phyloP scores from a whole-genome alignment of 192 early-diverging fungal species.

The Coemansia sp. region DNA sequence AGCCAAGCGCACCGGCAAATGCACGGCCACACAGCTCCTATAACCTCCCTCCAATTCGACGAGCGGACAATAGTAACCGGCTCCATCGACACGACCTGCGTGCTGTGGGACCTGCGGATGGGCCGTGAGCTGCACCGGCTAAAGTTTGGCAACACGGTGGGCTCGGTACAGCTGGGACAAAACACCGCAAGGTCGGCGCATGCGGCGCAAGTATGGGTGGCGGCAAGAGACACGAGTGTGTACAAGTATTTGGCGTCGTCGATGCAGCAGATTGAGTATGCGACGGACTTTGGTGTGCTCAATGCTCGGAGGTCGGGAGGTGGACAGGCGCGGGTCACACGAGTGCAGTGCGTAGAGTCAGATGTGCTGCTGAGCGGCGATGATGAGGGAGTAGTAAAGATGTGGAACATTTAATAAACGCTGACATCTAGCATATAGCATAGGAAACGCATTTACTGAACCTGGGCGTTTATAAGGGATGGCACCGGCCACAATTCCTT shows the following conservation, averaged over 20 bases:
- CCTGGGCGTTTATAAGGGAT: too few species aligned
- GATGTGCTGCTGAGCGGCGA: slow-evolving; percentile 61
- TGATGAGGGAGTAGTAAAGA: slow-evolving; percentile 60
- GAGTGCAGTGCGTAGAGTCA: slow-evolving; percentile 12
- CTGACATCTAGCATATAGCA: too few species aligned
- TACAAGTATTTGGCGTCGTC: slow-evolving; percentile 62
- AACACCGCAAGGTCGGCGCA: slow-evolving; percentile 44
- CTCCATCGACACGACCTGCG: slow-evolving; percentile 62
- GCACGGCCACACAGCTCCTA: slow-evolving; percentile 61
- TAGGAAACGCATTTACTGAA: too few species aligned
- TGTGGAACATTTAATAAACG: slow-evolving; percentile 54
- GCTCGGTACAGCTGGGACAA: slow-evolving; percentile 22
- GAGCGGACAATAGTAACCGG: slow-evolving; percentile 71
- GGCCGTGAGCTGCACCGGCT: slow-evolving; percentile 62
- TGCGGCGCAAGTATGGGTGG: slow-evolving; percentile 57
- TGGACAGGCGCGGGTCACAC: neutral
- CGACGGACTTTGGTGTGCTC: slow-evolving; percentile 49
- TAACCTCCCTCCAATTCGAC: slow-evolving; percentile 67
- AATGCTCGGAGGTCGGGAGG: slow-evolving; percentile 8
- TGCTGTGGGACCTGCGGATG: slow-evolving; percentile 78
- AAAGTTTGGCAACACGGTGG: slow-evolving; percentile 56
- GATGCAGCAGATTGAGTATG: slow-evolving; percentile 60
- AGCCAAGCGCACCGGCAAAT: slow-evolving; percentile 72
- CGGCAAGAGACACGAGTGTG: slow-evolving; percentile 48
- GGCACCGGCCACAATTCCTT: too few species aligned